phyloP scores from a whole-genome alignment of 345 rosid species.

The Nasturtium officinale region DNA sequence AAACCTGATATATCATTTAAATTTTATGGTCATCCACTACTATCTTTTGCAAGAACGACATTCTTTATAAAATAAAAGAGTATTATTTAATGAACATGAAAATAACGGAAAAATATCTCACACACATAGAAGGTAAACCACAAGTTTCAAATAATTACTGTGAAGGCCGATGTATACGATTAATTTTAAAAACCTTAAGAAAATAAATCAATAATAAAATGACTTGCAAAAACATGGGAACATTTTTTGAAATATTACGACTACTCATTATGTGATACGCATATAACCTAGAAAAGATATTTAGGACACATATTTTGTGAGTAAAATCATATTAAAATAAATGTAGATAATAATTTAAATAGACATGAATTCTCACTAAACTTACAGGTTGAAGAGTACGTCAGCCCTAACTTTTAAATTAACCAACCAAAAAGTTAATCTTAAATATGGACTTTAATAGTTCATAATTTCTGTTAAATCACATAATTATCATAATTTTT shows the following conservation, averaged over 20 bases:
- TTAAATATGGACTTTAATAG: background rate
- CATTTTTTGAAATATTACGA: background rate
- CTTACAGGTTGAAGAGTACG: no score
- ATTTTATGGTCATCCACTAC: no score
- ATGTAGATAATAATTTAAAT: background rate
- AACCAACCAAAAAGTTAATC: background rate
- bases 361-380: no score
- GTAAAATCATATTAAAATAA: background rate
- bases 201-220: background rate
- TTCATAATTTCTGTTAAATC: background rate
- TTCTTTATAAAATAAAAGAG: no score
- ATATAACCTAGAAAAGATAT: background rate
- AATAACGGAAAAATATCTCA: no score
- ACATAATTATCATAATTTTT: background rate
- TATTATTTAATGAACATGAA: no score
- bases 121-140: no score
- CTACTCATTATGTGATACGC: background rate
- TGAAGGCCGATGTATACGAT: background rate
- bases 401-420: no score
- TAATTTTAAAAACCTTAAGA: background rate
- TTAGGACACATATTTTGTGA: background rate
- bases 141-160: no score
- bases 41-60: no score
- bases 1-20: no score
- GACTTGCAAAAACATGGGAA: background rate